phyloP scores from a whole-genome alignment of 1,284 basidiomycete species.

The Mixia osmundae region DNA sequence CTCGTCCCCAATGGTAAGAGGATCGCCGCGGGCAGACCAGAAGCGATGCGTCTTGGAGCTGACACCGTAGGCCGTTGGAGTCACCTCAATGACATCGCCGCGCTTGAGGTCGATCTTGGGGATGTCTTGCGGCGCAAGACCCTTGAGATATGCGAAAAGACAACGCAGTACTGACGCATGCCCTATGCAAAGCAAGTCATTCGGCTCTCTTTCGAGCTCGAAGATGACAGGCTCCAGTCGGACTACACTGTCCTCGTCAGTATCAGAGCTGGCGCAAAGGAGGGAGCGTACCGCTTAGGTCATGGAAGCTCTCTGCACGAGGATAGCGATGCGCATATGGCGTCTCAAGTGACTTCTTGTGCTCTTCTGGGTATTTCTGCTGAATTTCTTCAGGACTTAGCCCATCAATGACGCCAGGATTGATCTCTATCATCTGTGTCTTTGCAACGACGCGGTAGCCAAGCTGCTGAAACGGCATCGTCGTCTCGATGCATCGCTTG shows the following conservation, averaged over 20 bases:
- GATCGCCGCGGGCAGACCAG: too few species aligned
- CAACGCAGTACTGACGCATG: constrained; percentile 96
- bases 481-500: constrained; percentile 75
- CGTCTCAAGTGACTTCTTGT: constrained; percentile 72
- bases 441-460: constrained; percentile 58
- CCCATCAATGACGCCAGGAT: constrained; percentile 57
- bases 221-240: constrained; percentile 55
- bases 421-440: constrained; percentile 89
- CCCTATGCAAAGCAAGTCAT: constrained; percentile 40
- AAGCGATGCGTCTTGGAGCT: constrained; percentile 9
- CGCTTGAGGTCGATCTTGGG: constrained; percentile 65
- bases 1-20: too few species aligned
- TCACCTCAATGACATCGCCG: constrained; percentile 17
- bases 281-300: too few species aligned
- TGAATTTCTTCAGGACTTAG: constrained; percentile 71
- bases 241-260: too few species aligned
- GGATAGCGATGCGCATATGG: constrained; percentile 68
- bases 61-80: constrained; percentile 8
- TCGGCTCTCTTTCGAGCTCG: constrained; percentile 53
- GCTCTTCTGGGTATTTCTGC: constrained; percentile 77
- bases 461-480: constrained; percentile 64
- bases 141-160: constrained; percentile 33
- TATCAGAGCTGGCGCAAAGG: too few species aligned
- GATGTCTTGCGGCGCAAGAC: constrained; percentile 84
- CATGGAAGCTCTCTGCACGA: constrained; percentile 81